These are phyloP conservation scores for Cadophora malorum DNA, from an alignment of 2,329 filamentous ascomycete species.

Conservation along the genomic window DNA sequence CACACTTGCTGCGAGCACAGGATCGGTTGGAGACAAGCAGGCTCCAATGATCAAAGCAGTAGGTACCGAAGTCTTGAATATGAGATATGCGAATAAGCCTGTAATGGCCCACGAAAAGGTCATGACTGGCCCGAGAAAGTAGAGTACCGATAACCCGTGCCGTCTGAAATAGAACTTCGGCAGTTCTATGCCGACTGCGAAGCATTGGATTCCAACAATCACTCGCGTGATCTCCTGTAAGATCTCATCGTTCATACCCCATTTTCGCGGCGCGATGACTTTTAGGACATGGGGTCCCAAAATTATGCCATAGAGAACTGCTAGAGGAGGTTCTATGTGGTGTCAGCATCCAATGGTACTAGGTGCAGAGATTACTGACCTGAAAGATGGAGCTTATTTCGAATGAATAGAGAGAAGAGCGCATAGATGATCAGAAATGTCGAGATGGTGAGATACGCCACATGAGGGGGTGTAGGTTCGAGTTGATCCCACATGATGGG, in stretches of 20 bases:
- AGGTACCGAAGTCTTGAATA: constrained; percentile 53
- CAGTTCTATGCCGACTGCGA: constrained; percentile 74
- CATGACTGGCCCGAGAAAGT: constrained; percentile 41
- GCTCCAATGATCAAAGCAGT: constrained; percentile 59
- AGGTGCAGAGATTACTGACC: constrained; percentile 12
- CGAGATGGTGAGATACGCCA: constrained; percentile 64
- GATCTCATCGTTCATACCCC: constrained; percentile 72
- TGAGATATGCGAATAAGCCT: constrained; percentile 33
- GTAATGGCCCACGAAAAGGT: constrained; percentile 38
- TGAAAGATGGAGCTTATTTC: constrained; percentile 64
- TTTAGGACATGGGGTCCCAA: constrained; percentile 72
- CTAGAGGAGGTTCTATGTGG: constrained; percentile 56
- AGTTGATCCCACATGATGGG: constrained; percentile 56
- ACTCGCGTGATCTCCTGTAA: constrained; percentile 75
- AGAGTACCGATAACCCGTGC: constrained; percentile 41
- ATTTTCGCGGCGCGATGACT: constrained; percentile 64
- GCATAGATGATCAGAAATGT: constrained; percentile 65
- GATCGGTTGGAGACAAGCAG: constrained; percentile 63
- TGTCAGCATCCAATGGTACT: background rate
- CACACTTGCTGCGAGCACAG: constrained; percentile 60
- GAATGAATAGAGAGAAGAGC: constrained; percentile 64
- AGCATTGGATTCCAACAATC: constrained; percentile 75
- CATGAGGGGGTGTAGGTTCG: constrained; percentile 59
- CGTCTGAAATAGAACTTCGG: constrained; percentile 52
- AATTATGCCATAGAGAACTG: constrained; percentile 74